These are phyloP conservation scores for Sphagnurus paluster DNA, from an alignment of 1,284 basidiomycete species.

Conservation along the genomic window DNA sequence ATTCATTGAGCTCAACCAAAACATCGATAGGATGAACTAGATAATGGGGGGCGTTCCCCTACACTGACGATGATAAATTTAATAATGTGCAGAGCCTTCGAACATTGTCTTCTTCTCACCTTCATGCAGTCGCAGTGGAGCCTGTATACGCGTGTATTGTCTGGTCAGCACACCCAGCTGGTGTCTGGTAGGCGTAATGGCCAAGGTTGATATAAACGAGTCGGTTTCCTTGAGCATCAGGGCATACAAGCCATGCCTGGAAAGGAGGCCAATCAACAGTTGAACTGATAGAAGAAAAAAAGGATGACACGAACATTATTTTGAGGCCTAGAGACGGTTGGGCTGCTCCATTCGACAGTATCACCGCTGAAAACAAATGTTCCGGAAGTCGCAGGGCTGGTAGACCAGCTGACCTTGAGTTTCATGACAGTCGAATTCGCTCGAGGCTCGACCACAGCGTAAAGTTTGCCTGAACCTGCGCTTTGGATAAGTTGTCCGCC, in stretches of 20 bases:
- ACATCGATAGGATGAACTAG: no score
- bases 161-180: constrained; percentile 59
- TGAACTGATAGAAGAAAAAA: neutral
- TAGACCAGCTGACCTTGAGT: constrained; percentile 50
- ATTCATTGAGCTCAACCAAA: no score
- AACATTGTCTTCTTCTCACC: no score
- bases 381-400: constrained; percentile 46
- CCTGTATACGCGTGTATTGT: constrained; percentile 67
- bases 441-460: constrained; percentile 49
- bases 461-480: constrained; percentile 40
- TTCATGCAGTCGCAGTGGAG: constrained; percentile 28
- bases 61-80: no score
- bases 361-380: constrained; percentile 56
- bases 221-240: constrained; percentile 46
- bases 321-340: constrained; percentile 48
- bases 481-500: constrained; percentile 55
- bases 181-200: constrained; percentile 55
- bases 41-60: no score
- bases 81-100: no score
- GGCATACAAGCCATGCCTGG: constrained; percentile 56
- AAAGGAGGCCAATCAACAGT: constrained; percentile 7
- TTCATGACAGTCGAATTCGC: constrained; percentile 48
- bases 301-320: constrained; percentile 39
- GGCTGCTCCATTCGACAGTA: constrained; percentile 54
- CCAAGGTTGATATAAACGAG: constrained; percentile 59